Evolutionary conservation across 2,329 filamentous ascomycete genomes (phyloP).

Genomic region (Epichloe brachyelytri): DNA sequence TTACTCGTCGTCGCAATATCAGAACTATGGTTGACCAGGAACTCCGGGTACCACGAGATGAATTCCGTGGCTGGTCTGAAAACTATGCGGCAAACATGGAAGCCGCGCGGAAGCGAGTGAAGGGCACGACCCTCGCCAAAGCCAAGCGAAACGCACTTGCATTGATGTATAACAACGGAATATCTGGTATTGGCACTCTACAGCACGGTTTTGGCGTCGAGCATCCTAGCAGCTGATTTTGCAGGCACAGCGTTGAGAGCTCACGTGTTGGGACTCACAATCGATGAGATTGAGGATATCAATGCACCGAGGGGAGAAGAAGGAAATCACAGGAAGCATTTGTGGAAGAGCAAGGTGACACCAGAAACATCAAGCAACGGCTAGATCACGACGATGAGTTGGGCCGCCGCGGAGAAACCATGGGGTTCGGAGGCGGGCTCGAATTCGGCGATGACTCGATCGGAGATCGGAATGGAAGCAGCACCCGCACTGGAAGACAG

Average conservation of each 20-base stretch:
- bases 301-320: constrained; percentile 18
- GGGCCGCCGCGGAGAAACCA: constrained; percentile 14
- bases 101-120: constrained; percentile 14
- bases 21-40: constrained; percentile 18
- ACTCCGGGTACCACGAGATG: constrained; percentile 22
- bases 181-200: constrained; percentile 19
- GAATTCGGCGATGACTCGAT: constrained; percentile 27
- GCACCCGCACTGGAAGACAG: constrained; percentile 54
- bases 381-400: constrained; percentile 16
- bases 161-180: constrained; percentile 20
- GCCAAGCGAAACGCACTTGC: constrained; percentile 25
- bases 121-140: constrained; percentile 18
- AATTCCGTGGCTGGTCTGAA: constrained; percentile 27
- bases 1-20: constrained; percentile 14
- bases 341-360: constrained; percentile 20
- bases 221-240: constrained; percentile 30
- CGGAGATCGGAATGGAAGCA: constrained; percentile 58
- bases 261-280: constrained; percentile 14
- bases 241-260: constrained; percentile 31
- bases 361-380: constrained; percentile 26
- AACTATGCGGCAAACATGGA: constrained; percentile 44
- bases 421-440: constrained; percentile 15
- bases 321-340: constrained; percentile 33
- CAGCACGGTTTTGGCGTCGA: constrained; percentile 14
- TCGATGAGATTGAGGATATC: constrained; percentile 9